Evolutionary conservation across 192 early-diverging fungal species (phyloP), one percentile per base, ranked within the genome.

Genomic region (Backusella mclennaniae): DNA sequence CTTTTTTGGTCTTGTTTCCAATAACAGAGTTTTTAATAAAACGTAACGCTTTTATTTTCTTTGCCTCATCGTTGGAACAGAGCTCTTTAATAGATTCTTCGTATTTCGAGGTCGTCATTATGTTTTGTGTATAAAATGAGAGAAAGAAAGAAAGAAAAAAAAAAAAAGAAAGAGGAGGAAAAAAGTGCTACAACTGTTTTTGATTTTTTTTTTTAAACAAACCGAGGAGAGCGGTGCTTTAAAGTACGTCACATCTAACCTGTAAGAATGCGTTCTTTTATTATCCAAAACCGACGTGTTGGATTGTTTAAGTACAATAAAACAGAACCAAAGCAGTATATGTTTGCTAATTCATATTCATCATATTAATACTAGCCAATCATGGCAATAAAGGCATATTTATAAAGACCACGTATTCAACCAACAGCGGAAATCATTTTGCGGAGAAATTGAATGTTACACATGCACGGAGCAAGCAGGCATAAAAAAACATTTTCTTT

Each of bases 11-110:
- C 67, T 85, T 87, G 77, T 94, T 95, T 67, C 94, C 94, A 81
- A 96, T 96, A 59, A 94, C 87, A 53, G 87, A 83, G 73, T 96
- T 96, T 80, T 94, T 96, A 77, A 96, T 94, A 79, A 90, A 91
- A 17, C 93, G 90, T 12, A 90, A 74, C 23, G 89, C 86, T 69
- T 82, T 86, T 17, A 88, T 77, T 44, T 82, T 82, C n/a, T 84
- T 82, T 29, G 71, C 42, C 4, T 83, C 75, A 39, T 90, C 87
- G 23, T 19, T 33, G 12, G 85, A 82, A 63, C 44, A 63, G 63
- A 90, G 71, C 66, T 90, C 86, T 35, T 77, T 73, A 44, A 90
- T 82, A 46, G 86, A 85, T 75, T 86, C 82, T 59, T 88, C 86
- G 49, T 88, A 86, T 69, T 84, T 87, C 7, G 85, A 82, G 4